Base-by-base conservation (phyloP, 164 flowering plant genomes). In the Annona squamosa region DNA sequence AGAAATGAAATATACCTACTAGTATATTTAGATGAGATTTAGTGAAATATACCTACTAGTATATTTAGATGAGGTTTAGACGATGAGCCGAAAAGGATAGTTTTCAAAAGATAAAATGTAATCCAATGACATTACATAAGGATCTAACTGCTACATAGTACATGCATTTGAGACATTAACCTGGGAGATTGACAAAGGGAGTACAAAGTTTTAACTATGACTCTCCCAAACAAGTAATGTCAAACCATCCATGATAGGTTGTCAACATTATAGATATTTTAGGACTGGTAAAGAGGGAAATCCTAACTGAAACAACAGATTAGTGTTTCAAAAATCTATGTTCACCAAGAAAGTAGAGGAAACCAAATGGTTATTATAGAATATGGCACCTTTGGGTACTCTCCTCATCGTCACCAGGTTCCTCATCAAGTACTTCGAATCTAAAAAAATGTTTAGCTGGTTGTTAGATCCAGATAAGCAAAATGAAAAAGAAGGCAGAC, bases 321-420 rank as follows among this genome's bases (percentile, higher is more conserved):
- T 68, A 5, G 56, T 71, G 73, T 2, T 42, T 19, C 44, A 46
- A 59, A 4, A 43, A 61, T 13, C 46, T 3, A 61, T 71, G 48
- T n/a, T 2, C 43, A n/a, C 4, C 4, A 10, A 52, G 48, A n/a
- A 16, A 10, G n/a, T 5, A 69, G 48, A 19, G 63, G 42, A 45
- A 64, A 63, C 65, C 46, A 72, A 68, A 75, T 47, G 63, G 63
- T 63, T 57, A 10, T 45, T n/a, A 19, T 48, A 48, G 26, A 63
- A 37, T 74, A 59, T 44, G 48, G 67, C 78, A 93, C 98, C 90
- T 93, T 79, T 91, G 97, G 59, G 86, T 94, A 74, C 91, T 85
- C 70, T 91, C 99, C 82, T 92, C 97, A 81, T 94, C 97, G 75
- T 94, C 99, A 70, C 97, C 97, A n/a, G 97, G 99, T 77, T 94